These are phyloP conservation scores for Calonectria pseudoturangicola DNA, from an alignment of 2,329 filamentous ascomycete species.

Conservation along the genomic window DNA sequence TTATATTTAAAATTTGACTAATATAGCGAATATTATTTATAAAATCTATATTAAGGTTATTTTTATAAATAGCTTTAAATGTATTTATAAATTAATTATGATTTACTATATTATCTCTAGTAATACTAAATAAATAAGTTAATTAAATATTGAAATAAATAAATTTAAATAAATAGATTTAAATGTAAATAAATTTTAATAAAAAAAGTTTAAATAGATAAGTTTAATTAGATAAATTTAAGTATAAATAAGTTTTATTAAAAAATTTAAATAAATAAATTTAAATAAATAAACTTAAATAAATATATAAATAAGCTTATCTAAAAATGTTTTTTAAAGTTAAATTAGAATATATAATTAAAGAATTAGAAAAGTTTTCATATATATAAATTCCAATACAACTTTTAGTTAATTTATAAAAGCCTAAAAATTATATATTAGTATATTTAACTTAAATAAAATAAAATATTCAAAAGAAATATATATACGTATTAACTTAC, in stretches of 20 bases:
- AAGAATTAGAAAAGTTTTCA: no score
- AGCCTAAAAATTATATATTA: no score
- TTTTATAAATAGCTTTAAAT: constrained; percentile 7
- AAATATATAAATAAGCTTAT: neutral
- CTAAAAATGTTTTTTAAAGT: neutral
- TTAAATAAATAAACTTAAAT: neutral
- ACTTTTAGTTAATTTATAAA: no score
- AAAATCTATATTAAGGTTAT: neutral
- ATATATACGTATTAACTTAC: neutral
- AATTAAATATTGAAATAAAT: neutral
- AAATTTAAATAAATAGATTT: no score
- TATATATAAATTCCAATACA: no score
- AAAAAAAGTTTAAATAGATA: no score
- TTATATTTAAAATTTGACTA: neutral
- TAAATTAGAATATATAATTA: neutral
- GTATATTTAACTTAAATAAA: neutral
- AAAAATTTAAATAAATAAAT: no score
- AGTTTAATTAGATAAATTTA: no score
- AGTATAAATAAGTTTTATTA: no score
- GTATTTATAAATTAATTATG: neutral
- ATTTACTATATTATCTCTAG: neutral
- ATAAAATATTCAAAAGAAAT: neutral
- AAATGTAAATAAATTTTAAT: no score
- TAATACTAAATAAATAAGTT: neutral
- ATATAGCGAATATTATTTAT: neutral